Evolutionary conservation across 257 asterid genomes (phyloP), one percentile per base, ranked within the genome.

Genomic region (Gentiana macrophylla): DNA sequence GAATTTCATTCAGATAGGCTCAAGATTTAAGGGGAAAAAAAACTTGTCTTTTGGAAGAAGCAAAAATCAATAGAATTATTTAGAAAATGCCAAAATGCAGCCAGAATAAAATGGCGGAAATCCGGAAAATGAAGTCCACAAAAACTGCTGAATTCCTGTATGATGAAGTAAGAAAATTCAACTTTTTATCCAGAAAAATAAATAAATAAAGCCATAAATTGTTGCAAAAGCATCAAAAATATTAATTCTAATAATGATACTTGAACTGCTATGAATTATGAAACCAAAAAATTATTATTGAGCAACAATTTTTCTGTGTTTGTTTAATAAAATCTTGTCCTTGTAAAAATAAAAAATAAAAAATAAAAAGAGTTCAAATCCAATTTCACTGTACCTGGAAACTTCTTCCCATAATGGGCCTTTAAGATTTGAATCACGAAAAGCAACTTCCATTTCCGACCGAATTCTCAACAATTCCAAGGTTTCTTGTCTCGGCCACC

Each of bases 321-420:
- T 24, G 24, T 24, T 24, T 24, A 41, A 41, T 5, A 5, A 41
- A 41, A 41, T 41, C 46, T 60, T 55, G 37, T 48, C 57, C 53
- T 10, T 45, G 10, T 47, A 8, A 34, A 10, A n/a, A 64, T 13
- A 8, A 1, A 52, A 47, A 62, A 24, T 24, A 6, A 58, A 57
- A 61, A 37, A 38, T 41, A 41, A 37, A 37, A 57, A 45, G 5
- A 56, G 1, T 53, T 56, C 32, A 6, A 54, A 36, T 33, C 49
- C 12, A 13, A 54, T 64, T 32, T 5, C 15, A 24, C 8, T 53
- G 15, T 67, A 83, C 95, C 97, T 86, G 70, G 95, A 89, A 69
- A 89, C 94, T 65, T 89, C 87, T 52, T 91, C 98, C 98, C 98
- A 91, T 61, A 91, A 81, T 66, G 98, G 98, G 46, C 94, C 95